Base-by-base conservation (phyloP, 2,329 filamentous ascomycete genomes). In the Diplodia sapinea region DNA sequence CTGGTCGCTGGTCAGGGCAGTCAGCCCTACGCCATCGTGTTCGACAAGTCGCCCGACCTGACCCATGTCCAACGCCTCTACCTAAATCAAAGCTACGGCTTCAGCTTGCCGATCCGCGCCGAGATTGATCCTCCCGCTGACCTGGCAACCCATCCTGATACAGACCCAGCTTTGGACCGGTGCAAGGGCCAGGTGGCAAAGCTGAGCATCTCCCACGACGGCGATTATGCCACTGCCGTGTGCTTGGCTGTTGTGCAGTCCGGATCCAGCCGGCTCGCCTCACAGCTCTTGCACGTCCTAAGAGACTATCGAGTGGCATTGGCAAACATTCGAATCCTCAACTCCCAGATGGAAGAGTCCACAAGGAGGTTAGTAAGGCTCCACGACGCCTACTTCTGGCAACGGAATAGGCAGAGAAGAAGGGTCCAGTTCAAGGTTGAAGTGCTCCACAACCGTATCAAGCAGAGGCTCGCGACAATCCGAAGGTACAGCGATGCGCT, bases 171-270 rank as follows among this genome's bases (percentile, higher is more conserved):
- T 65, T 40, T 73, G 9, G 61, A 70, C 43, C 64, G 68, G 8
- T 56, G 76, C 13, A 72, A 77, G 7, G 77, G 77, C 1, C 85
- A 88, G 71, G 82, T 87, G 61, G 92, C 89, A 15, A 83, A 87
- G 73, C 76, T 97, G 54, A 94, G 90, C 69, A 96, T 97, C 72
- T 95, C 91, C 73, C 94, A 97, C 76, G 94, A 97, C 77, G 89
- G 87, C 1, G 89, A 92, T 8, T 96, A 93, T 79, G 93, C 93
- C 11, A 89, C 86, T 23, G 91, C 90, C 7, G 83, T 89, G 17
- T 68, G 66, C 29, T 33, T 68, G 38, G 66, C 57, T 50, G 40
- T 51, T 31, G 43, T 7, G 43, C 59, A 50, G 36, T 6, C 8
- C 23, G 31, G 23, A 17, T 17, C n/a, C 1, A 2, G 50, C 23